Conservation (phyloP, 2,329 filamentous ascomycete species). For the Fusarium lateritium region DNA sequence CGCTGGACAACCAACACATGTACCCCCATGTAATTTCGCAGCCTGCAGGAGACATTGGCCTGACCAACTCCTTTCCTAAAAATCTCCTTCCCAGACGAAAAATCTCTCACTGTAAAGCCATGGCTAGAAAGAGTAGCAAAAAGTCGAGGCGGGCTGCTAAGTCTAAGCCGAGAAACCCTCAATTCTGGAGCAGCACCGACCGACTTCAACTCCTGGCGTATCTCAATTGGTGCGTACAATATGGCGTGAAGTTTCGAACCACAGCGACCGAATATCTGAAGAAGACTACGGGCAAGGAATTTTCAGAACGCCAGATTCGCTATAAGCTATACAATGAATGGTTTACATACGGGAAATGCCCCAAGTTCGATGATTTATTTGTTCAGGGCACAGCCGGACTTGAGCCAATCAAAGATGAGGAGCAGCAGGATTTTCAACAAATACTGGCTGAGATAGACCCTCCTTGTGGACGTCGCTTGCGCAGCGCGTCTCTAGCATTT, state of each 20-base stretch:
- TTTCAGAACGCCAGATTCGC: neutral
- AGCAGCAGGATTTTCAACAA: rapidly evolving
- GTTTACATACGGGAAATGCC: rapidly evolving
- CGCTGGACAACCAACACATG: neutral
- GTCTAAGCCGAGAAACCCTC: neutral
- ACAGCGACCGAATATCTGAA: neutral
- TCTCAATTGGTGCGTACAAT: constrained; percentile 2
- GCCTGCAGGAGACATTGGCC: neutral
- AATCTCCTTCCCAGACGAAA: neutral
- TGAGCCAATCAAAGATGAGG: rapidly evolving
- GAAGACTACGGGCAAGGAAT: neutral
- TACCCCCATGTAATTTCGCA: neutral
- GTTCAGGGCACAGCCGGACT: rapidly evolving
- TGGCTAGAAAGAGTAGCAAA: neutral
- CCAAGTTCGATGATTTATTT: neutral
- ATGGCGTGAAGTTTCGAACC: neutral
- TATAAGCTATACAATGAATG: neutral
- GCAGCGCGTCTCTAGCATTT: neutral
- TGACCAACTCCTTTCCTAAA: neutral
- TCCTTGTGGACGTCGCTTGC: rapidly evolving
- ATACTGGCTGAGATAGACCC: rapidly evolving
- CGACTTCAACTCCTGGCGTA: constrained; percentile 9
- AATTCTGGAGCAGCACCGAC: rapidly evolving
- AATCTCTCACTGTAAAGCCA: rapidly evolving
- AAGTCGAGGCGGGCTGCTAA: neutral